Evolutionary conservation across 1,284 basidiomycete genomes (phyloP).

Genomic region (Irpex sp.): DNA sequence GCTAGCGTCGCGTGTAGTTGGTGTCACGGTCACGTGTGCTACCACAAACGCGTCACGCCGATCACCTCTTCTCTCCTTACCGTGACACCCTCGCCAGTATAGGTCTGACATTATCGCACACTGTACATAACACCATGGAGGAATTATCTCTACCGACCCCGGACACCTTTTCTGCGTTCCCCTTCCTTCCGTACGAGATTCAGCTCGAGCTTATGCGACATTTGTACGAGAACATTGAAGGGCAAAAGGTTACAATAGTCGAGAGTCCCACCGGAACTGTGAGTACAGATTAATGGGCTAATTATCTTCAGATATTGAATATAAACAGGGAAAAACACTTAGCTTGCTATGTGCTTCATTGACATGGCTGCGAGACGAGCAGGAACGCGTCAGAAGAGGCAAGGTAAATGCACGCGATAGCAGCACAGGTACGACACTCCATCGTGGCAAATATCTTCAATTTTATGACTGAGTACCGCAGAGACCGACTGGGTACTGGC

Average conservation of each 20-base stretch:
- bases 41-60: too few species aligned
- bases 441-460: not conserved
- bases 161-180: slow-evolving; percentile 68
- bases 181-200: slow-evolving; percentile 85
- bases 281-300: slow-evolving; percentile 16
- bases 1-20: too few species aligned
- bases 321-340: slow-evolving; percentile 75
- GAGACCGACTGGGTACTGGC: slow-evolving; percentile 70
- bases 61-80: not conserved
- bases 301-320: not conserved
- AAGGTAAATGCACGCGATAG: slow-evolving; percentile 42
- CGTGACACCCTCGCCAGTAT: not conserved
- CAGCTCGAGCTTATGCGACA: slow-evolving; percentile 89
- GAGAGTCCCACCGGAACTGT: slow-evolving; percentile 88
- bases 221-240: slow-evolving; percentile 80
- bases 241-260: slow-evolving; percentile 71
- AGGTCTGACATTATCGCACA: not conserved
- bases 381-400: slow-evolving; percentile 61
- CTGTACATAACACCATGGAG: slow-evolving; percentile 3
- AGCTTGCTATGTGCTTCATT: slow-evolving; percentile 78
- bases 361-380: slow-evolving; percentile 77
- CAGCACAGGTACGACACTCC: slow-evolving; percentile 28
- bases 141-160: slow-evolving; percentile 60
- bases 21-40: too few species aligned
- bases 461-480: slow-evolving; percentile 41